Evolutionary conservation across 192 early-diverging fungal species (phyloP), one percentile per base, ranked within the genome.

Genomic region (Backusella parvicylindrica): DNA sequence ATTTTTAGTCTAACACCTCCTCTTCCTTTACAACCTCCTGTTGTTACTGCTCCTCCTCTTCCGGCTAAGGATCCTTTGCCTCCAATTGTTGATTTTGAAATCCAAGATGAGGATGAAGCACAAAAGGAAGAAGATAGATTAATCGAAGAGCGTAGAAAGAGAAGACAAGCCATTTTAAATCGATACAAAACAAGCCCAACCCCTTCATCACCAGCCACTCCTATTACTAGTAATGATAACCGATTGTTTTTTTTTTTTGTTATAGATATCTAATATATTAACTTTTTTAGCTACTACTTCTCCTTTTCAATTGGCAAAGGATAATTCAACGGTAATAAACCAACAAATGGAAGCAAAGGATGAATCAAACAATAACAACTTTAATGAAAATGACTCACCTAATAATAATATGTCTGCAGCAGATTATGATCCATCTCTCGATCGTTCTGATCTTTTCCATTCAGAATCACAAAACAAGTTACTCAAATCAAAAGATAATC

Each of bases 141-240:
- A 67, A 91, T 97, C 72, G 95, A 97, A 75, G 95, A 95, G 85
- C 89, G 95, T 7, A 87, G 95, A 38, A 90, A 88, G 74, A 87
- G 92, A 31, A 86, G 94, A 68, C 84, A 85, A 71, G 93, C 87
- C 32, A 95, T 98, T 63, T 68, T 98, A 53, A 81, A 88, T 68
- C 90, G 92, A 76, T 84, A 92, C 75, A 85, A 92, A 71, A 12
- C 67, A 15, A 64, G 60, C 6, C 41, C 63, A 47, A 49, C 76
- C 6, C 26, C 70, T 31, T 37, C 64, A 32, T 35, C 70, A 8
- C 66, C 63, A 12, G n/a, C 28, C 3, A 43, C 71, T 36, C 23
- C 36, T 9, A 13, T 36, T 33, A 70, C 40, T 41, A n/a, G 18
- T 37, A 70, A 60, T 13, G 12, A 32, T 23, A 43, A 31, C 15